phyloP scores from a whole-genome alignment of 345 rosid species.

The Chamaenerion angustifolium region DNA sequence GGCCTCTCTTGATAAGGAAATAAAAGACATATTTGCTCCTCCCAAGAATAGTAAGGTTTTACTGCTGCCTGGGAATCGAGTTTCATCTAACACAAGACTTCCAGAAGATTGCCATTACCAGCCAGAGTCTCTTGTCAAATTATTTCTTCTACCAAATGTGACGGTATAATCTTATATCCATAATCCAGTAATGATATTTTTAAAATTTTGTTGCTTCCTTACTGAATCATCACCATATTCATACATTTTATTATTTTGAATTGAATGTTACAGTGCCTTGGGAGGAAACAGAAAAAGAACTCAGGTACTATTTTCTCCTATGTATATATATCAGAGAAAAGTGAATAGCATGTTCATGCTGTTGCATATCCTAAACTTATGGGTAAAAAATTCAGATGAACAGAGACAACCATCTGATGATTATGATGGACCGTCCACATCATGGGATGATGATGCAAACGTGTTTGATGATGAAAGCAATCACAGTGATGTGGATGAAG shows the following conservation, averaged over 20 bases:
- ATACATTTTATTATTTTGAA: background rate
- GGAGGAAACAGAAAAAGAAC: constrained; percentile 43
- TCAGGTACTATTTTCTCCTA: constrained; percentile 35
- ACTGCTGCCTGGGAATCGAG: constrained; percentile 60
- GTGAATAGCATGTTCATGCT: background rate
- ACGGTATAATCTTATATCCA: constrained; percentile 35
- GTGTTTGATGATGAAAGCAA: constrained; percentile 39
- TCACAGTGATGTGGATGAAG: constrained; percentile 49
- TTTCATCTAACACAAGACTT: constrained; percentile 43
- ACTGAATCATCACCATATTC: background rate
- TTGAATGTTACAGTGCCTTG: constrained; percentile 60
- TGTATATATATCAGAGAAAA: too few relatives aligned
- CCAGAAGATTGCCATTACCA: constrained; percentile 99
- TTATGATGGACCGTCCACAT: constrained; percentile 26
- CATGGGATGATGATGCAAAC: constrained; percentile 40
- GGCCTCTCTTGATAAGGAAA: constrained; percentile 57
- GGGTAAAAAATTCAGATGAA: constrained; percentile 36
- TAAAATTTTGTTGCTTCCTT: background rate
- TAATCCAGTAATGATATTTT: constrained; percentile 1
- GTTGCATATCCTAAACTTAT: background rate
- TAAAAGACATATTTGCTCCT: constrained; percentile 51
- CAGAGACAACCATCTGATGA: constrained; percentile 32
- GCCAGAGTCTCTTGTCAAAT: constrained; percentile 78
- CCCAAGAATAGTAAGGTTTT: constrained; percentile 73
- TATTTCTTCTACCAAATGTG: constrained; percentile 69